Percentiles rank a stretch among this genome's conserved stretches.
These are phyloP conservation scores for Ceratobasidium sp. DNA, from an alignment of 1,284 basidiomycete species.

Conservation along the genomic window DNA sequence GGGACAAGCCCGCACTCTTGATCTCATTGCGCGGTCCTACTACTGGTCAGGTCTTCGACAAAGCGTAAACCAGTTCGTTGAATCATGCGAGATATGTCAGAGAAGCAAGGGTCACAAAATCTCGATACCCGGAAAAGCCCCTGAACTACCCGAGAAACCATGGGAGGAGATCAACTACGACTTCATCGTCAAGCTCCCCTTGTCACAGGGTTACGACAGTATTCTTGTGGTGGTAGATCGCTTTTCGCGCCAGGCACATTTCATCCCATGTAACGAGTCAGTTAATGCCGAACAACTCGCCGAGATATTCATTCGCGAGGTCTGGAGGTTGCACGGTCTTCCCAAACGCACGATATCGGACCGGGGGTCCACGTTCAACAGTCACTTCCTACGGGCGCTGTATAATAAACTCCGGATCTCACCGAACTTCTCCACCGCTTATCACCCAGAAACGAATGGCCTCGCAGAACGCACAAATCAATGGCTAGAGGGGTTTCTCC, in stretches of 20 bases:
- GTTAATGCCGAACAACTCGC: constrained; percentile 15
- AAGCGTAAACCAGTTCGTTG: constrained; percentile 46
- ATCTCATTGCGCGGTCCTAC: constrained; percentile 42
- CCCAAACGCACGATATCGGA: constrained; percentile 12
- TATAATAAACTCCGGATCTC: constrained; percentile 37
- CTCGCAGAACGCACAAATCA: constrained; percentile 37
- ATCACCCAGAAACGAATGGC: constrained; percentile 47
- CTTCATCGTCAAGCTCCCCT: constrained; percentile 45
- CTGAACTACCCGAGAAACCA: constrained; percentile 42
- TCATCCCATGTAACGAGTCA: constrained; percentile 43
- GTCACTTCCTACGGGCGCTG: constrained; percentile 47
- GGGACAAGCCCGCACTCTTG: constrained; percentile 55
- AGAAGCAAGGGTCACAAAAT: constrained; percentile 43
- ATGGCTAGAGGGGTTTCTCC: constrained; percentile 32
- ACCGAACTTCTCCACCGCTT: constrained; percentile 47
- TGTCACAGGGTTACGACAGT: constrained; percentile 43
- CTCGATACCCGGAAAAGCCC: constrained; percentile 45
- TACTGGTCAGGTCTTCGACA: constrained; percentile 46
- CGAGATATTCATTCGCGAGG: constrained; percentile 11
- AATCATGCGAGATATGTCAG: constrained; percentile 47
- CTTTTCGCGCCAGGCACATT: constrained; percentile 46
- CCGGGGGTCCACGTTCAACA: constrained; percentile 47
- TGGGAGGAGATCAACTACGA: constrained; percentile 43
- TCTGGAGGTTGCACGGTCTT: constrained; percentile 39
- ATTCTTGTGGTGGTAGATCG: constrained; percentile 48